A percentile compares a stretch with the other conserved stretches of the same genome.
Conservation (phyloP, 148 eudicot genomes). For the Spergularia bocconei region DNA sequence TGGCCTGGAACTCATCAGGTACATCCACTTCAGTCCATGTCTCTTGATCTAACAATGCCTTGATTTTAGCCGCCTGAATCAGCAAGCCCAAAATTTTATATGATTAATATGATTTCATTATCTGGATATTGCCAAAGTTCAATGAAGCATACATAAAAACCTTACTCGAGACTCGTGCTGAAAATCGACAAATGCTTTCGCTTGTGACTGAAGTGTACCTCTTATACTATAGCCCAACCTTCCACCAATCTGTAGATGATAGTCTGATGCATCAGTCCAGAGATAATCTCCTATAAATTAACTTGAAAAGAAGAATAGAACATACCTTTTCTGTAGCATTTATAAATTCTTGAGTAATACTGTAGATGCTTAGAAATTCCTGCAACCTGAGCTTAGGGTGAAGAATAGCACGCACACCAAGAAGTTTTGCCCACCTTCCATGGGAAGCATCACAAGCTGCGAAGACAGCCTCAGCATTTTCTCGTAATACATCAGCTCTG, state of each 20-base stretch:
- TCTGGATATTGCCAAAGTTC: neutral
- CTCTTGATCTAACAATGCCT: constrained; percentile 95
- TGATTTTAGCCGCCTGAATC: constrained; percentile 76
- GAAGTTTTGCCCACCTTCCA: constrained; percentile 99
- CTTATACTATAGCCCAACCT: constrained; percentile 98
- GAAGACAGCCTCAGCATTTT: constrained; percentile 96
- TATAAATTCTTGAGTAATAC: constrained; percentile 83
- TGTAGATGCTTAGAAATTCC: constrained; percentile 77
- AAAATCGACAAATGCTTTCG: constrained; percentile 86
- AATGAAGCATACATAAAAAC: constrained; percentile 21
- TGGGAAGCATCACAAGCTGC: constrained; percentile 99
- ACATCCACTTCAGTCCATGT: constrained; percentile 97
- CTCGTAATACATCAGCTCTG: constrained; percentile 98
- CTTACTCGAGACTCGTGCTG: constrained; percentile 97
- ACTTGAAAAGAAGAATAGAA: constrained; percentile 5
- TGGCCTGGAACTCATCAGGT: constrained; percentile 91
- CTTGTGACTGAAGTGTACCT: constrained; percentile 96
- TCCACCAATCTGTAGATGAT: constrained; percentile 87
- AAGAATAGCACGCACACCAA: constrained; percentile 94
- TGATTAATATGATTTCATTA: neutral
- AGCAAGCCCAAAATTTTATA: constrained; percentile 28
- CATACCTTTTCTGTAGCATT: constrained; percentile 86
- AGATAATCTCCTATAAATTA: constrained; percentile 13
- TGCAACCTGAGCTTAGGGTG: constrained; percentile 84
- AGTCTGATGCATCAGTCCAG: constrained; percentile 36